phyloP scores from a whole-genome alignment of 164 flowering plant genomes.

The Santalum album region DNA sequence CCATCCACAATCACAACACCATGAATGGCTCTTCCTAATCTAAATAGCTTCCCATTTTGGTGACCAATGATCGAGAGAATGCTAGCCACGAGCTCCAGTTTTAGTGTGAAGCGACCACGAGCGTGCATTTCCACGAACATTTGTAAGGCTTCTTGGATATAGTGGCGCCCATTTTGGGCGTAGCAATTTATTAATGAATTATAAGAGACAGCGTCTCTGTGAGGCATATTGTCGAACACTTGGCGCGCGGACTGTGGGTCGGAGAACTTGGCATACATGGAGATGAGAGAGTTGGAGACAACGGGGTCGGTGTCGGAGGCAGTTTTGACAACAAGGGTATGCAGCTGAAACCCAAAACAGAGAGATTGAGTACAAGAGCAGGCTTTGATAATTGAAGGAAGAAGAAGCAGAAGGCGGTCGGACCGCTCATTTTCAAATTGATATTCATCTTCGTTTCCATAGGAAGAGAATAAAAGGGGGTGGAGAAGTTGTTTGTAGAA shows the following conservation, averaged over 20 bases:
- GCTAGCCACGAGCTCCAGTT: conserved; percentile 40
- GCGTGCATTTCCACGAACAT: conserved; percentile 26
- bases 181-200: conserved; percentile 44
- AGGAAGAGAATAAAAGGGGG: conserved; percentile 2
- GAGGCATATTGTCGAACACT: conserved; percentile 49
- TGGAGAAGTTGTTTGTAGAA: conserved; percentile 31
- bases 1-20: conserved; percentile 25
- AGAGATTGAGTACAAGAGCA: conserved; percentile 21
- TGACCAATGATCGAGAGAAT: conserved; percentile 27
- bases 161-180: conserved; percentile 34
- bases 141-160: conserved; percentile 16
- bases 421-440: no score
- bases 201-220: conserved; percentile 44
- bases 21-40: conserved; percentile 42
- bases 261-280: conserved; percentile 39
- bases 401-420: no score
- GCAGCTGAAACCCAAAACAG: conserved; percentile 39
- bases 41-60: conserved; percentile 8
- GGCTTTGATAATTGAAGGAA: conserved; percentile 54
- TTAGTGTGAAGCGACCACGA: conserved; percentile 21
- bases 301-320: conserved; percentile 25
- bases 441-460: conserved; percentile 5
- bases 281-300: conserved; percentile 44
- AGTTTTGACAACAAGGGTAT: conserved; percentile 30
- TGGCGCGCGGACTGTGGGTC: conserved; percentile 18